A percentile compares a stretch with the other conserved stretches of the same genome.
These are phyloP conservation scores for Vaccinium vitisidaea DNA, from an alignment of 148 eudicot species.

Conservation along the genomic window DNA sequence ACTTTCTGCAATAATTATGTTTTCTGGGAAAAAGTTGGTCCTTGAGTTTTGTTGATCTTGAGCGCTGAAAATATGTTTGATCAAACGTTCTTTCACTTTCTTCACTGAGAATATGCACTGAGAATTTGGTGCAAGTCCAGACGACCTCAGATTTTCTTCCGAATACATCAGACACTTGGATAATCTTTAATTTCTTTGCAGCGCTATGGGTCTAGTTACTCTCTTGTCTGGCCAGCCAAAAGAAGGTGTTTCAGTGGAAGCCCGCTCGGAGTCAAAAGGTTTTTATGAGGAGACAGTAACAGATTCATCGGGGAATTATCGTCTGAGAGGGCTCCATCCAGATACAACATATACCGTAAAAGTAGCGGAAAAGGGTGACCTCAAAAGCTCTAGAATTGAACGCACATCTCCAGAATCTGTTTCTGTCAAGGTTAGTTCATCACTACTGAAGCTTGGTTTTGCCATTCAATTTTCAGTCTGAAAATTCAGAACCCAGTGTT, in stretches of 20 bases:
- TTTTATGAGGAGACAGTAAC: conserved; percentile 90
- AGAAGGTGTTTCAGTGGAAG: conserved; percentile 86
- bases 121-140: neutral
- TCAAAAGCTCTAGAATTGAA: conserved; percentile 54
- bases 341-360: conserved; percentile 66
- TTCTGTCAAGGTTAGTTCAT: conserved; percentile 52
- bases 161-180: conserved; percentile 1
- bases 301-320: conserved; percentile 84
- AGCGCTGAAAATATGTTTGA: neutral
- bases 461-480: neutral
- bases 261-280: conserved; percentile 81
- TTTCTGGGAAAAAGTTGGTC: neutral
- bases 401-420: conserved; percentile 87
- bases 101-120: neutral
- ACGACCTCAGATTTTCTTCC: neutral
- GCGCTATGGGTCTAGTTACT: conserved; percentile 84
- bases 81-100: neutral
- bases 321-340: conserved; percentile 89
- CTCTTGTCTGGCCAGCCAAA: conserved; percentile 89
- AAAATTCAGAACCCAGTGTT: neutral
- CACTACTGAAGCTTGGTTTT: neutral
- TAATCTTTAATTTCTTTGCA: conserved; percentile 30
- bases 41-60: neutral
- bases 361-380: conserved; percentile 62
- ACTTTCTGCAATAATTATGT: neutral